Conservation (phyloP, 2,329 filamentous ascomycete species). For the Neofusicoccum parvum region DNA sequence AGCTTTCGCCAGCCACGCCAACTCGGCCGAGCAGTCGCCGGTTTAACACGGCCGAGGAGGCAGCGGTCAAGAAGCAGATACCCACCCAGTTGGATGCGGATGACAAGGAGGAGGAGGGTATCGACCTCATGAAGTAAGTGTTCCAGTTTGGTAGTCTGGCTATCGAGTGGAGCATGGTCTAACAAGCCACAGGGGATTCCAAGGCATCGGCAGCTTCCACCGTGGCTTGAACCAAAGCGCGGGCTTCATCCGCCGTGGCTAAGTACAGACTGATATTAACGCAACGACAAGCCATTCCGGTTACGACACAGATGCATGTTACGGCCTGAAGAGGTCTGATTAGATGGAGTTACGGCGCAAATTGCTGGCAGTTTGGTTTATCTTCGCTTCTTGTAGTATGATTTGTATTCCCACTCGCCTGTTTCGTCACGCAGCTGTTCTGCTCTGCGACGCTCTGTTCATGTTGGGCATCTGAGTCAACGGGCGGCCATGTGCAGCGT, state of each 20-base stretch:
- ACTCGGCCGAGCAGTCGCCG: conserved; percentile 21
- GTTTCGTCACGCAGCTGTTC: neutral
- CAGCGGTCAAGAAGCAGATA: conserved; percentile 20
- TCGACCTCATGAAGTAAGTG: conserved; percentile 53
- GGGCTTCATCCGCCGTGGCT: conserved; percentile 20
- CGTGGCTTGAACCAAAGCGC: conserved; percentile 19
- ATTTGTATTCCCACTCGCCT: neutral
- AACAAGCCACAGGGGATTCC: conserved; percentile 45
- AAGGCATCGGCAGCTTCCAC: conserved; percentile 53
- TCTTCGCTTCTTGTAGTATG: conserved; percentile 4
- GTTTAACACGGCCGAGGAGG: conserved; percentile 20
- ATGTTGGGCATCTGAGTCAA: conserved; percentile 3
- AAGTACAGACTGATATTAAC: neutral
- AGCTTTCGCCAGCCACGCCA: conserved; percentile 16
- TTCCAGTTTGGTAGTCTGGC: neutral
- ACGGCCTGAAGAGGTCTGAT: neutral
- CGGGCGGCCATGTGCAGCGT: neutral
- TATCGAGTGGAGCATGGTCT: neutral
- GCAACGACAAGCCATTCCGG: neutral
- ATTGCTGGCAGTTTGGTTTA: neutral
- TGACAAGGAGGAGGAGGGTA: conserved; percentile 48
- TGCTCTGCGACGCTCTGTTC: neutral
- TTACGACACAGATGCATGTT: neutral
- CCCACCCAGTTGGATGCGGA: conserved; percentile 33
- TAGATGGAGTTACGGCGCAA: conserved; percentile 6